Evolutionary conservation across 495 filamentous ascomycete genomes (phyloP).

Genomic region (Podospora pseudoanserina): DNA sequence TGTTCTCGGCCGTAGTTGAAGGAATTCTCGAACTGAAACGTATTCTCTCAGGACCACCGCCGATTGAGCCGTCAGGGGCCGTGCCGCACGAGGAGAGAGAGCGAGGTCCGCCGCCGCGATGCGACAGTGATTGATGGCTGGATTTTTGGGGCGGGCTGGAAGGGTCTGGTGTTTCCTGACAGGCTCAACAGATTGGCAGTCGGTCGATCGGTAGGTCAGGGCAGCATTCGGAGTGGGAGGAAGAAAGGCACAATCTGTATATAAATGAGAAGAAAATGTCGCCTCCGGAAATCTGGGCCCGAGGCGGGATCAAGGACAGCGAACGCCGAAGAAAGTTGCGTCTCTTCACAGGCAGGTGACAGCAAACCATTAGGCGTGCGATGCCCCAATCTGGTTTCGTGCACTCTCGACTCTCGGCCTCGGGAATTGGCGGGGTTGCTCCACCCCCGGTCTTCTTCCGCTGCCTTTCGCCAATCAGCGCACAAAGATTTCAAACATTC

Average conservation of each 20-base stretch:
- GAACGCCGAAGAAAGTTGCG: not conserved
- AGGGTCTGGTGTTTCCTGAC: not conserved
- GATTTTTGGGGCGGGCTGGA: not conserved
- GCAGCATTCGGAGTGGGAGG: conserved; percentile 6
- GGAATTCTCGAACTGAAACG: not conserved
- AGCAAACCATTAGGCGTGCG: not conserved
- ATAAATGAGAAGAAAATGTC: conserved; percentile 11
- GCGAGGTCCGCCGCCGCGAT: not conserved
- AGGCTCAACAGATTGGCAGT: not conserved
- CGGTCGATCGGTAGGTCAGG: not conserved
- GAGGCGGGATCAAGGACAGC: not conserved
- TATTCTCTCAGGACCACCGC: not conserved
- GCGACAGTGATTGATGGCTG: conserved; percentile 2
- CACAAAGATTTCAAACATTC: conserved; percentile 20
- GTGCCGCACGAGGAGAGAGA: not conserved
- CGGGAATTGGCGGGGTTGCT: conserved; percentile 18
- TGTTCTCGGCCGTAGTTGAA: not conserved
- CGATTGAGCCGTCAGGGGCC: not conserved
- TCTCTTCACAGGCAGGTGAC: conserved; percentile 8
- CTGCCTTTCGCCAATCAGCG: conserved; percentile 24
- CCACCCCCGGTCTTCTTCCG: conserved; percentile 11
- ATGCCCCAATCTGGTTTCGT: conserved; percentile 5
- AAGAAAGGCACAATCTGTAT: not conserved
- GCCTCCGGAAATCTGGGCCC: conserved; percentile 17
- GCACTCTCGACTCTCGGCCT: conserved; percentile 14